A percentile compares a stretch with the other conserved stretches of the same genome.
Evolutionary conservation across 495 filamentous ascomycete species (phyloP).

Genomic region (Tuber magnatum): DNA sequence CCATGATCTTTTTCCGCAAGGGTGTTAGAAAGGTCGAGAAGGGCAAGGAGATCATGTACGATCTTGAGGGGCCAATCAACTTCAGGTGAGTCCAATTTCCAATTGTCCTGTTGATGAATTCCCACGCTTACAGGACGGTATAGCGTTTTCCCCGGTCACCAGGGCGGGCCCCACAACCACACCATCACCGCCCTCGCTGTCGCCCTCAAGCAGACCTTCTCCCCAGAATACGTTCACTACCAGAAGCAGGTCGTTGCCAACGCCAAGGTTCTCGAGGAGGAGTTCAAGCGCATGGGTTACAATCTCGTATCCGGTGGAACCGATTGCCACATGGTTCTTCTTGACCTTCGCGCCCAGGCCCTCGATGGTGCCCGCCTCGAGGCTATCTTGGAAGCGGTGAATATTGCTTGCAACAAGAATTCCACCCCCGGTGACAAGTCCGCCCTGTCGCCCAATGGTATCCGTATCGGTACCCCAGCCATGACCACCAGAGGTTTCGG

Average conservation of each 20-base stretch:
- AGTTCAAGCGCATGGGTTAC: constrained; percentile 74
- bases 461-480: constrained; percentile 92
- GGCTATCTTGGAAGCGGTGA: constrained; percentile 92
- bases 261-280: constrained; percentile 77
- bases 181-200: constrained; percentile 98
- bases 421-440: constrained; percentile 96
- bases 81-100: constrained; percentile 46
- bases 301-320: constrained; percentile 94
- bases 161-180: constrained; percentile 99
- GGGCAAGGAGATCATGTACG: constrained; percentile 85
- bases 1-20: constrained; percentile 99
- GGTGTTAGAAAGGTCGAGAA: constrained; percentile 87
- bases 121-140: neutral
- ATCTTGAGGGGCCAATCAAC: constrained; percentile 95
- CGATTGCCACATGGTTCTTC: constrained; percentile 96
- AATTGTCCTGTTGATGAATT: too few relatives aligned
- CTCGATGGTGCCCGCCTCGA: constrained; percentile 95
- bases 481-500: constrained; percentile 95
- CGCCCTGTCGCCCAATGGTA: constrained; percentile 85
- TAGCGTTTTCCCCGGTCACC: constrained; percentile 92
- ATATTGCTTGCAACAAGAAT: constrained; percentile 99
- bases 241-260: constrained; percentile 88
- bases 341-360: constrained; percentile 70
- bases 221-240: constrained; percentile 92
- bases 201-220: constrained; percentile 88